Conservation (phyloP, 495 filamentous ascomycete species). For the Podospora pseudoanserina region DNA sequence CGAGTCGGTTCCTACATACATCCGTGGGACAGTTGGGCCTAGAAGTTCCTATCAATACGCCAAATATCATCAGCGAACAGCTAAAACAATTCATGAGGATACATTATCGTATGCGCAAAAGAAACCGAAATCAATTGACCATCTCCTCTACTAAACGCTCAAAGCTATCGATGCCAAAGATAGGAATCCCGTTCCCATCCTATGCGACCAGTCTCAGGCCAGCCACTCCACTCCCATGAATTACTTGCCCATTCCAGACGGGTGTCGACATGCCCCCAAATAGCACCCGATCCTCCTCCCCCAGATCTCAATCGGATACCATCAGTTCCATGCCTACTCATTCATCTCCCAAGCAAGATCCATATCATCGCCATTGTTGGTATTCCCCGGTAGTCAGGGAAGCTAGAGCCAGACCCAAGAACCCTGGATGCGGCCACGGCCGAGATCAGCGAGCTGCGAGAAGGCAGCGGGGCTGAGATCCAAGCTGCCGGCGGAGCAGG, state of each 20-base stretch:
- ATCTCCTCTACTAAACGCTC: neutral
- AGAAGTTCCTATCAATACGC: neutral
- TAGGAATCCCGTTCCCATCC: neutral
- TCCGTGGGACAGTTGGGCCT: neutral
- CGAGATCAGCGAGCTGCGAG: constrained; percentile 20
- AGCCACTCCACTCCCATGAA: neutral
- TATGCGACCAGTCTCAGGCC: neutral
- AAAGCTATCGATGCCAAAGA: neutral
- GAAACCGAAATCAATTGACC: neutral
- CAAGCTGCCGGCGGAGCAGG: constrained; percentile 10
- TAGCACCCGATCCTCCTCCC: neutral
- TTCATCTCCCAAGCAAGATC: neutral
- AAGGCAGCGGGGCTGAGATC: constrained; percentile 24
- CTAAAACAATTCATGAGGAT: neutral
- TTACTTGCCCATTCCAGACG: neutral
- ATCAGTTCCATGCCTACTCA: neutral
- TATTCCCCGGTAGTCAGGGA: neutral
- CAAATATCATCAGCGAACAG: neutral
- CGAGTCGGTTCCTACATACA: neutral
- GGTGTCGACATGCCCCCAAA: neutral
- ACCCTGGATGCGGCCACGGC: constrained; percentile 31
- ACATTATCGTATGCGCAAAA: neutral
- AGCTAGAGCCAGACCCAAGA: constrained; percentile 34
- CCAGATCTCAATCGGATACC: neutral
- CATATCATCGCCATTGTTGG: neutral